These are phyloP conservation scores for Eutrema yunnanense DNA, from an alignment of 345 rosid genomes.

Conservation along the genomic window DNA sequence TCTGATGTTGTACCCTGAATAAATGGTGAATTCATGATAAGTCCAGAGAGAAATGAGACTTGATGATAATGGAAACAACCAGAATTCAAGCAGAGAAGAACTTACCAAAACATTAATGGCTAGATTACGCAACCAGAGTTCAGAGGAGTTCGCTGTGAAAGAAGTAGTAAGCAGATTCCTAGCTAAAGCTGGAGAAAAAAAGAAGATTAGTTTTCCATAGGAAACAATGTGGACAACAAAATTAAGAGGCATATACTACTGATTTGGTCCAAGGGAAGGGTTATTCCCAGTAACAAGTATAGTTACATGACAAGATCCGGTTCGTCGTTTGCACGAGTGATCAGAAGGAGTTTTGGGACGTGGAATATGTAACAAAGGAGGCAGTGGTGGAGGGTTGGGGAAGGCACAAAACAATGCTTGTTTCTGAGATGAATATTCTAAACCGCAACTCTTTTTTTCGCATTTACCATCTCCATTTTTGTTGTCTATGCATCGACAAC, in stretches of 20 bases:
- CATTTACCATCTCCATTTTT: conserved; percentile 40
- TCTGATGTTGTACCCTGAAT: conserved; percentile 60
- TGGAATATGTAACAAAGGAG: conserved; percentile 75
- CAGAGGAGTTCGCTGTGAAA: conserved; percentile 35
- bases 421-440: conserved; percentile 39
- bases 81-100: neutral
- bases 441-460: conserved; percentile 45
- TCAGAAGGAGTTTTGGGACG: conserved; percentile 23
- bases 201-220: neutral
- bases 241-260: conserved; percentile 18
- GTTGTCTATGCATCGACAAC: conserved; percentile 43
- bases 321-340: conserved; percentile 44
- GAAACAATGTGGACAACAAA: neutral
- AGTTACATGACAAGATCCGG: conserved; percentile 66
- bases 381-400: conserved; percentile 60
- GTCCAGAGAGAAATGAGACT: neutral
- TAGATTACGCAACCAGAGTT: conserved; percentile 20
- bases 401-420: conserved; percentile 57
- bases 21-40: neutral
- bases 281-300: conserved; percentile 63
- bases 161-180: conserved; percentile 45
- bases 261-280: conserved; percentile 51
- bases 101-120: conserved; percentile 51
- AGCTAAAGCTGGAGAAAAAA: conserved; percentile 37
- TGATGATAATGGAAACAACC: conserved; percentile 3